Evolutionary conservation across 371 early-diverging fungal genomes (phyloP).

Genomic region (Smittium mucronatum): DNA sequence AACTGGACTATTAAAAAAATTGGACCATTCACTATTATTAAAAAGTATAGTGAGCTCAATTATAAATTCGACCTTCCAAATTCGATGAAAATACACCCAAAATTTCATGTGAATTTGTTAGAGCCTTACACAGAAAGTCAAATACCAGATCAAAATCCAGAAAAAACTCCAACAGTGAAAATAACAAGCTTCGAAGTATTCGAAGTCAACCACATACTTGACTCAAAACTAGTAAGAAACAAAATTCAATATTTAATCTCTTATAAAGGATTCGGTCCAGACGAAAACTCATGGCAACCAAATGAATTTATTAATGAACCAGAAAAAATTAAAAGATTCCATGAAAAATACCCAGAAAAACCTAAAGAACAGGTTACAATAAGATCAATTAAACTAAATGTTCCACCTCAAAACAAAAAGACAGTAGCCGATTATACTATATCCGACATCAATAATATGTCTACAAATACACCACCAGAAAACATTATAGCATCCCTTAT

Average conservation of each 20-base stretch:
- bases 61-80: constrained; percentile 8
- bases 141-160: neutral
- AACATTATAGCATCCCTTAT: no score
- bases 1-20: constrained; percentile 8
- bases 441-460: no score
- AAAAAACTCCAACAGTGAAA: constrained; percentile 4
- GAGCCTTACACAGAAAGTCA: neutral
- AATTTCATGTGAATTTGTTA: neutral
- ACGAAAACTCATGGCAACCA: constrained; percentile 12
- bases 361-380: neutral
- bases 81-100: constrained; percentile 7
- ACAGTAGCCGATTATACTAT: no score
- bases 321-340: constrained; percentile 6
- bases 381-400: neutral
- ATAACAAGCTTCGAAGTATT: constrained; percentile 1
- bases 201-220: constrained; percentile 10
- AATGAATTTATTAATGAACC: neutral
- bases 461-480: no score
- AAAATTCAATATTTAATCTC: constrained; percentile 6
- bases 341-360: constrained; percentile 2
- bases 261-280: constrained; percentile 1
- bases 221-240: neutral
- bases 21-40: constrained; percentile 4
- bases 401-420: no score
- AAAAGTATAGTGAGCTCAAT: neutral